phyloP scores from a whole-genome alignment of 495 filamentous ascomycete species.

The Lasiosphaeria ovina region DNA sequence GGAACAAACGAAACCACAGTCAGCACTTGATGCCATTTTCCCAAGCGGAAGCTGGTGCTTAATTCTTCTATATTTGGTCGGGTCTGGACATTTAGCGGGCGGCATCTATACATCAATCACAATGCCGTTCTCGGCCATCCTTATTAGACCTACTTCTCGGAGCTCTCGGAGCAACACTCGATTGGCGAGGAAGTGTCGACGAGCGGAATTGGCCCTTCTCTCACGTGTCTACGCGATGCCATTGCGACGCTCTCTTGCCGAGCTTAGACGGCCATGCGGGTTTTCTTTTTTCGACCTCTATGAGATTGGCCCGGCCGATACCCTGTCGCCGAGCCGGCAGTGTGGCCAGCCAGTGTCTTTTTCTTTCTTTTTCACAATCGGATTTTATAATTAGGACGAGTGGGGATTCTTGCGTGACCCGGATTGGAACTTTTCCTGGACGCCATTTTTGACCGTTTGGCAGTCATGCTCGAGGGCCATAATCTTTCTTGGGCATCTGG shows the following conservation, averaged over 20 bases:
- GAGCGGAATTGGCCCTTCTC: slow-evolving; percentile 5
- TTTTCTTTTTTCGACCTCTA: background rate
- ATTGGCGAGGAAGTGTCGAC: slow-evolving; percentile 33
- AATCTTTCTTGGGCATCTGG: slow-evolving; percentile 9
- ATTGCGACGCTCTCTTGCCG: slow-evolving; percentile 10
- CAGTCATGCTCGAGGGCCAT: background rate
- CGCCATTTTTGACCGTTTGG: background rate
- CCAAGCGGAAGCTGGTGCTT: slow-evolving; percentile 4
- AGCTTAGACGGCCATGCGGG: background rate
- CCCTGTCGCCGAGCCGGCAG: background rate
- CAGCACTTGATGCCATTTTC: slow-evolving; percentile 6
- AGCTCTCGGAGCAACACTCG: slow-evolving; percentile 1
- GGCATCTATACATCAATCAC: slow-evolving; percentile 12
- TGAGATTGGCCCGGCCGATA: background rate
- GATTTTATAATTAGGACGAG: background rate
- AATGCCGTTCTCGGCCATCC: slow-evolving; percentile 1
- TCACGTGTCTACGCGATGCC: slow-evolving; percentile 28
- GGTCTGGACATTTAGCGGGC: slow-evolving; percentile 8
- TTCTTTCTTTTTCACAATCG: background rate
- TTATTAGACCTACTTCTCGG: background rate
- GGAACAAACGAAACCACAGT: slow-evolving; percentile 6
- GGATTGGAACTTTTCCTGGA: background rate
- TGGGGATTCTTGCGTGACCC: background rate
- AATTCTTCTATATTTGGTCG: slow-evolving; percentile 10
- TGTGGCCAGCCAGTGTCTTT: background rate